These are phyloP conservation scores for Alternaria triticimaculans DNA, from an alignment of 2,329 filamentous ascomycete genomes.

Conservation along the genomic window DNA sequence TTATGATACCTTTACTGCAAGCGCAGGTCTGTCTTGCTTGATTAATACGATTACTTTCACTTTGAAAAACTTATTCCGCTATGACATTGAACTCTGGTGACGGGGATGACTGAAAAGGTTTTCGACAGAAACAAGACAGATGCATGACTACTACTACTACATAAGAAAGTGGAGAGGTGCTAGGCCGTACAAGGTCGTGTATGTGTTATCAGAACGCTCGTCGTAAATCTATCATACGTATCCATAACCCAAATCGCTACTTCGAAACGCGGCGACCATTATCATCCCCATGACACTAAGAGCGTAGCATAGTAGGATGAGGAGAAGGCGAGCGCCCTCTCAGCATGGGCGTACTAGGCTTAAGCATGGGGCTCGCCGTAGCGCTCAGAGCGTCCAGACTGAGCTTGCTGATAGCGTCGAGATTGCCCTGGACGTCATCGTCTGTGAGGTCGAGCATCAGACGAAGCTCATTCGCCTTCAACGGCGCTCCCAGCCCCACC, in stretches of 20 bases:
- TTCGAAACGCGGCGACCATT: neutral
- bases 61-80: neutral
- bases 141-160: neutral
- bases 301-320: conserved; percentile 34
- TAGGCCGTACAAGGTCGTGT: neutral
- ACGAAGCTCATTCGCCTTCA: conserved; percentile 47
- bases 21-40: neutral
- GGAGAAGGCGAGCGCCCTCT: conserved; percentile 44
- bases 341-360: conserved; percentile 44
- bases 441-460: conserved; percentile 47
- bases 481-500: conserved; percentile 40
- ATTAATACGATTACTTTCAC: neutral
- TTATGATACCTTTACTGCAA: conserved; percentile 3
- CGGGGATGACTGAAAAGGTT: too few relatives aligned
- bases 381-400: conserved; percentile 46
- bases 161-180: neutral
- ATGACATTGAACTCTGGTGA: neutral
- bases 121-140: neutral
- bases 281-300: neutral
- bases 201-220: neutral
- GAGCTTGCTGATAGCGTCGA: conserved; percentile 47
- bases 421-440: conserved; percentile 45
- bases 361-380: conserved; percentile 45
- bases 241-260: neutral
- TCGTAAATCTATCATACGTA: neutral